A percentile compares a stretch with the other conserved stretches of the same genome.
These are phyloP conservation scores for Bacidia rubella DNA, from an alignment of 495 filamentous ascomycete genomes.

Conservation along the genomic window DNA sequence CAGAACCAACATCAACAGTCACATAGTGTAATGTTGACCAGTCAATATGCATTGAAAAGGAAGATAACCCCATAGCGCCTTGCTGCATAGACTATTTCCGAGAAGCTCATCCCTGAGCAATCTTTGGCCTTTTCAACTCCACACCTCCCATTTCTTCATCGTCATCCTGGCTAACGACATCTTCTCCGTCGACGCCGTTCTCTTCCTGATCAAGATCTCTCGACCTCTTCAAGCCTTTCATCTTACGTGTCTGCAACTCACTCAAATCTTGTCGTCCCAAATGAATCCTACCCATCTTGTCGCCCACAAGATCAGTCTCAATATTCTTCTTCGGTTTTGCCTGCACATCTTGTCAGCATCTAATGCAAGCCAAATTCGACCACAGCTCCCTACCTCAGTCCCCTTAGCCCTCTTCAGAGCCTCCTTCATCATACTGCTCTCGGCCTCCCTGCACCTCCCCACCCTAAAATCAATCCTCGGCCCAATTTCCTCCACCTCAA, in stretches of 20 bases:
- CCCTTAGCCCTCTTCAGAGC: slow-evolving; percentile 73
- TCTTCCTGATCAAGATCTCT: slow-evolving; percentile 44
- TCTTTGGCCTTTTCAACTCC: slow-evolving; percentile 6
- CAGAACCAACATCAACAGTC: too few relatives aligned
- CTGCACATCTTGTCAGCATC: slow-evolving; percentile 13
- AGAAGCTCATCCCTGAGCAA: background rate
- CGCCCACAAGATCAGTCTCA: slow-evolving; percentile 75
- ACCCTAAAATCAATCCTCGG: slow-evolving; percentile 89
- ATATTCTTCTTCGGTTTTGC: slow-evolving; percentile 87
- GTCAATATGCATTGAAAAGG: too few relatives aligned
- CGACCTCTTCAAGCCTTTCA: slow-evolving; percentile 91
- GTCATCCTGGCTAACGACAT: slow-evolving; percentile 9
- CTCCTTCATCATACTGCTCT: slow-evolving; percentile 70
- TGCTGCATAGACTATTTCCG: background rate
- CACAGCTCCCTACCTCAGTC: slow-evolving; percentile 40
- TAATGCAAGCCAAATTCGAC: background rate
- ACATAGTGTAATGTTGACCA: too few relatives aligned
- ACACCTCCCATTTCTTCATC: slow-evolving; percentile 7
- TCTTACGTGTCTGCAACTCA: slow-evolving; percentile 88
- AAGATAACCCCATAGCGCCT: slow-evolving; percentile 2
- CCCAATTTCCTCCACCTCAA: slow-evolving; percentile 91
- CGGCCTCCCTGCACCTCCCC: slow-evolving; percentile 64
- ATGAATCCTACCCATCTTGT: slow-evolving; percentile 91
- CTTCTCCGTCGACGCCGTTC: slow-evolving; percentile 24
- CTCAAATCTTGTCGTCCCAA: slow-evolving; percentile 79